Evolutionary conservation across 1,139 yeast species (phyloP).

Genomic region (Diutina pseudorugosa): DNA sequence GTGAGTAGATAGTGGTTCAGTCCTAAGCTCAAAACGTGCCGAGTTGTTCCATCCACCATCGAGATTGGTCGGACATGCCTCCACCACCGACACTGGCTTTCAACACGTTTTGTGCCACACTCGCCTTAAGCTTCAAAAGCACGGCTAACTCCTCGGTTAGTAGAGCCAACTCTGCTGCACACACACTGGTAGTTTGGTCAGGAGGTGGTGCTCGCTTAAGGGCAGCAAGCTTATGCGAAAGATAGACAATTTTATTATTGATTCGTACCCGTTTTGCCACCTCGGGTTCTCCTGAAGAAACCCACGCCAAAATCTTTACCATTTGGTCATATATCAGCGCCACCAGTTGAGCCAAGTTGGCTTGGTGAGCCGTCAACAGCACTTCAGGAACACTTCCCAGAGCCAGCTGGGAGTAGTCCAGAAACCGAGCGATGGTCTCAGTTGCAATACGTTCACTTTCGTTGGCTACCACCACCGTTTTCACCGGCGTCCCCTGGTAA

Average conservation of each 20-base stretch:
- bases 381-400: background rate
- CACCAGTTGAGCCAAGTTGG: background rate
- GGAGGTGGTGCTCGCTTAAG: background rate
- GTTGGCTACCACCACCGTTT: background rate
- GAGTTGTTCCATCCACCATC: background rate
- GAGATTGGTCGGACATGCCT: background rate
- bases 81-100: background rate
- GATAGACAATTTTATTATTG: background rate
- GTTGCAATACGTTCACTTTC: constrained; percentile 3
- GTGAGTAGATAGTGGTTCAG: no score
- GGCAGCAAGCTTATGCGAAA: background rate
- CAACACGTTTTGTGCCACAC: background rate
- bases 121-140: background rate
- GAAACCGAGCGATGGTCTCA: background rate
- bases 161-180: background rate
- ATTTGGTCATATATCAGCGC: constrained; percentile 1
- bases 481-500: background rate
- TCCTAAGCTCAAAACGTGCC: no score
- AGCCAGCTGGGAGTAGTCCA: background rate
- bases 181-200: background rate
- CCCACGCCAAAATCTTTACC: background rate
- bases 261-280: background rate
- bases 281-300: background rate
- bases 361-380: background rate
- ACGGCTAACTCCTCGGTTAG: background rate